phyloP scores from a whole-genome alignment of 306 rosid genomes.

The Cicer pinnatifidum region DNA sequence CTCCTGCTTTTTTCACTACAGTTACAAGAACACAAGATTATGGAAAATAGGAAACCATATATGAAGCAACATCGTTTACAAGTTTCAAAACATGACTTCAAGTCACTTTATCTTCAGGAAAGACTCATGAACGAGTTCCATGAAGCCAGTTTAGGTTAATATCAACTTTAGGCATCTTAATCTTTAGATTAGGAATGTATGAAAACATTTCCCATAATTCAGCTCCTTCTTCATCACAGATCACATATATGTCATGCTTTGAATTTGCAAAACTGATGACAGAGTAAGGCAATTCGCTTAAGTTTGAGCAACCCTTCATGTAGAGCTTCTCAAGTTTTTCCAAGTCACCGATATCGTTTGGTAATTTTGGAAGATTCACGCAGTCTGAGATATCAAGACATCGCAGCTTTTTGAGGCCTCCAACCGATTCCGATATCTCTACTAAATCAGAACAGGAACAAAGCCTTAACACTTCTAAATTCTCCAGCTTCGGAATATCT shows the following conservation, averaged over 20 bases:
- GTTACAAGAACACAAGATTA: not conserved
- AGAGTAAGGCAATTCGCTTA: conserved; percentile 46
- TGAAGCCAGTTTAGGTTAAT: conserved; percentile 48
- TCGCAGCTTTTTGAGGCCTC: conserved; percentile 42
- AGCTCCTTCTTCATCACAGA: conserved; percentile 56
- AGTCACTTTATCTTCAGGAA: conserved; percentile 1
- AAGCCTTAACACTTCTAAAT: conserved; percentile 53
- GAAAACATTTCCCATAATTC: conserved; percentile 37
- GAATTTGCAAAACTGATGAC: conserved; percentile 13
- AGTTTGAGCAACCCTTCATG: conserved; percentile 50
- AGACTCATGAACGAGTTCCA: conserved; percentile 34
- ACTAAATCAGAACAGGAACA: conserved; percentile 45
- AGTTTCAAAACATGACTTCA: not conserved
- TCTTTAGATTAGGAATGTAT: conserved; percentile 17
- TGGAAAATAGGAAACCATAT: not conserved
- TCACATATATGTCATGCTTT: conserved; percentile 30
- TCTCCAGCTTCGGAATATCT: conserved; percentile 45
- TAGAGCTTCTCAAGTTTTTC: conserved; percentile 45
- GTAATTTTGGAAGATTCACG: conserved; percentile 43
- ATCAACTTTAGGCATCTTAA: conserved; percentile 41
- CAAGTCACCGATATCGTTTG: conserved; percentile 52
- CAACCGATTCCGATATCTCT: conserved; percentile 40
- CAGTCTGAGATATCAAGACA: conserved; percentile 53
- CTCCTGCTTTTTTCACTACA: not conserved
- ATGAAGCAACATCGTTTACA: not conserved